Conservation (phyloP, 1,139 yeast genomes). For the Scheffersomyces segobiensis region DNA sequence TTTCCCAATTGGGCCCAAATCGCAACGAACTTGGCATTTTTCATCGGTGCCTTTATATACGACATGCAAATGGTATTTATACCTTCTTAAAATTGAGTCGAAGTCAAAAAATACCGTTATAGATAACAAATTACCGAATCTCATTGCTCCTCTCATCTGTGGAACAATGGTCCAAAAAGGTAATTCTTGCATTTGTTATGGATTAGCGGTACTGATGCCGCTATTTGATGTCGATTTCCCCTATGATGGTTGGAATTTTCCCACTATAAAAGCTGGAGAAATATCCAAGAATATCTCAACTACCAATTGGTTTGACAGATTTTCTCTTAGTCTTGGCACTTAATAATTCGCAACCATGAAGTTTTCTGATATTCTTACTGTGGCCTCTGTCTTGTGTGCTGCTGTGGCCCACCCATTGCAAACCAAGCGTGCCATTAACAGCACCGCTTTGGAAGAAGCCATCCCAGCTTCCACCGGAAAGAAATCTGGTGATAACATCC, state of each 20-base stretch:
- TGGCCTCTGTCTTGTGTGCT: slow-evolving; percentile 12
- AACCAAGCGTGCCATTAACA: slow-evolving; percentile 19
- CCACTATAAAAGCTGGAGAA: background rate
- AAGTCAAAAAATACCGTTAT: background rate
- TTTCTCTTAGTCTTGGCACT: background rate
- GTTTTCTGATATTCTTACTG: slow-evolving; percentile 11
- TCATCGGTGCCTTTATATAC: background rate
- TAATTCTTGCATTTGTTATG: background rate
- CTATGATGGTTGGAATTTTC: background rate
- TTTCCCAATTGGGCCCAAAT: background rate
- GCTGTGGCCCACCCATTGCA: slow-evolving; percentile 20
- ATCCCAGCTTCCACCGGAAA: slow-evolving; percentile 14
- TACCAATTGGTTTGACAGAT: background rate
- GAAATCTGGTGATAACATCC: slow-evolving; percentile 12
- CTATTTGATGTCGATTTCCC: background rate
- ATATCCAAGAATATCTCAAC: background rate
- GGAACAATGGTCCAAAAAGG: background rate
- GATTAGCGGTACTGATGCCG: background rate
- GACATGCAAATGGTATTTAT: background rate
- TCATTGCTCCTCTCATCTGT: background rate
- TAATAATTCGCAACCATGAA: slow-evolving; percentile 10
- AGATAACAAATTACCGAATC: background rate
- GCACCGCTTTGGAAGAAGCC: slow-evolving; percentile 15
- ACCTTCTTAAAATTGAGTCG: background rate
- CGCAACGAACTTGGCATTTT: background rate